Base-by-base conservation (phyloP, 2,329 filamentous ascomycete genomes). In the Drechslerella dactyloides region DNA sequence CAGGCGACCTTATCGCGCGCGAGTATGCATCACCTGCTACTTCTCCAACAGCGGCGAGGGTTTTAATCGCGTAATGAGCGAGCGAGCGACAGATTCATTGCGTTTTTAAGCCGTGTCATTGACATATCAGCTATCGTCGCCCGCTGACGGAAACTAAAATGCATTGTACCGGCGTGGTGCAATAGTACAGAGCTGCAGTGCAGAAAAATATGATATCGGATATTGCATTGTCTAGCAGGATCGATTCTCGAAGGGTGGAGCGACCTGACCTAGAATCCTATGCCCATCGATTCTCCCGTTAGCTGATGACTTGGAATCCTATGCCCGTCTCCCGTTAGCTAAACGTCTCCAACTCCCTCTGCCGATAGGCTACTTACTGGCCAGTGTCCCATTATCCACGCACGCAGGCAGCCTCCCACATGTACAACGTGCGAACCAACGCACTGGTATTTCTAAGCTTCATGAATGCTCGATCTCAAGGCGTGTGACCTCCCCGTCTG, bases 401-500 rank as follows among this genome's bases (percentile, higher is more conserved):
- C n/a, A n/a, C n/a, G n/a, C n/a, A n/a, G n/a, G n/a, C n/a, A n/a
- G n/a, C n/a, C n/a, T n/a, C n/a, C n/a, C n/a, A n/a, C n/a, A n/a
- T n/a, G n/a, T n/a, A n/a, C n/a, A n/a, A n/a, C n/a, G n/a, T n/a
- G n/a, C n/a, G n/a, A n/a, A 42, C 37, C 66, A 70, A 70, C 66
- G 64, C 66, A 70, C n/a, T n/a, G n/a, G n/a, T n/a, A n/a, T n/a
- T 10, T 13, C 23, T 44, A 2, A 15, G n/a, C 13, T 11, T 30
- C 37, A 50, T 24, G n/a, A 52, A 17, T 23, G 24, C 8, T 37
- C 46, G n/a, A 50, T 21, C 15, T 64, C 58, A 54, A 70, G 44
- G 1, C n/a, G 30, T 17, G 48, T 33, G 46, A 65, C 51, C 27
- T 72, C 56, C 5, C 60, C 68, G 6, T 72, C 60, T 11, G 21